These are phyloP conservation scores for Tricholoma bakamatsutake DNA, from an alignment of 768 basidiomycete genomes.

Conservation along the genomic window DNA sequence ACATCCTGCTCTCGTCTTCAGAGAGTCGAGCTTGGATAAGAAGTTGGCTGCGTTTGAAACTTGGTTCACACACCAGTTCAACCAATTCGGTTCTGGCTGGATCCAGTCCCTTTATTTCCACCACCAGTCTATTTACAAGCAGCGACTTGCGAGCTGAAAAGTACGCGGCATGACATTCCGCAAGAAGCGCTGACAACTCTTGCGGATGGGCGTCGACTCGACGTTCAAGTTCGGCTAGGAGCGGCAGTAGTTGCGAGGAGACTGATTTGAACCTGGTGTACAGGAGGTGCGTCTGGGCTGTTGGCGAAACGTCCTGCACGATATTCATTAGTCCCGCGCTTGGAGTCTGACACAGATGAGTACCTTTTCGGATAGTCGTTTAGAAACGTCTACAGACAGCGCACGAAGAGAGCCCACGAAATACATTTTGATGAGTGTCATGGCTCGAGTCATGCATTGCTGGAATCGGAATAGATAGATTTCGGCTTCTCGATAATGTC, in stretches of 20 bases:
- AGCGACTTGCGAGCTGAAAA: conserved; percentile 68
- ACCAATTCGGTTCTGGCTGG: conserved; percentile 79
- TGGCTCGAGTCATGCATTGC: conserved; percentile 95
- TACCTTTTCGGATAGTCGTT: conserved; percentile 72
- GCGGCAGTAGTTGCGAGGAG: conserved; percentile 64
- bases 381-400: conserved; percentile 72
- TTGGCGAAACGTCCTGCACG: conserved; percentile 65
- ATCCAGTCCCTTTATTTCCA: conserved; percentile 81
- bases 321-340: not conserved
- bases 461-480: conserved; percentile 95
- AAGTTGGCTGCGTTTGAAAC: too few species aligned
- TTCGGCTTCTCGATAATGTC: conserved; percentile 89
- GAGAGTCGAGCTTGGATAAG: conserved; percentile 3
- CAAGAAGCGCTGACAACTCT: conserved; percentile 74
- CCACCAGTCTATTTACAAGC: conserved; percentile 64
- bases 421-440: conserved; percentile 98
- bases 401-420: conserved; percentile 83
- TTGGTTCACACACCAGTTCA: conserved; percentile 54
- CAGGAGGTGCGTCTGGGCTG: conserved; percentile 77
- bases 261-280: conserved; percentile 85
- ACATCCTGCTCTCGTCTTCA: conserved; percentile 85
- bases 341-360: not conserved
- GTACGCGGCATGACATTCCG: conserved; percentile 86
- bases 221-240: conserved; percentile 82
- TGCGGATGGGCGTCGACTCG: conserved; percentile 71